Evolutionary conservation across 2,329 filamentous ascomycete species (phyloP), one percentile per base, ranked within the genome.

Genomic region (Phoma sp.): DNA sequence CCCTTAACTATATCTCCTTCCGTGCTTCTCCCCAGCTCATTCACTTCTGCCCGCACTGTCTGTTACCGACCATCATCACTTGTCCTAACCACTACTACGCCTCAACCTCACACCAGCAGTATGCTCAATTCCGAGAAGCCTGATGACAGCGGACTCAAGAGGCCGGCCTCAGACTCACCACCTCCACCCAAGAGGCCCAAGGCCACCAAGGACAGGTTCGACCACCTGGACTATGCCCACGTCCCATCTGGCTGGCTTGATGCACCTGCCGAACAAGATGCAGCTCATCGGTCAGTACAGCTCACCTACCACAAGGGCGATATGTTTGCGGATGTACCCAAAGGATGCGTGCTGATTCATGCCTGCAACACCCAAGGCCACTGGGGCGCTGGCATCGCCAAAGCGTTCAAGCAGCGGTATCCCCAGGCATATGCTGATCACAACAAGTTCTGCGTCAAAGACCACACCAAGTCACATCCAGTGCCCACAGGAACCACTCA

Each of bases 341-440:
- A 77, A 28, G 70, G 76, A 46, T 74, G 78, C 18, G 75, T 83
- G 14, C 71, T 87, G 14, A 78, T 86, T 52, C 84, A 87, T 67
- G 83, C 84, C 11, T 87, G 84, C 72, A 87, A 87, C 67, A 80
- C 79, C 43, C 71, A 78, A 56, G 85, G 84, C 5, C 65, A 64
- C 12, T 87, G 85, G 85, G 83, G 83, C 38, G 77, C 76, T 3
- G 85, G 85, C n/a, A 84, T 87, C 47, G 85, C 84, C 2, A 59
- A 64, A 28, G 74, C 71, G 0, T 86, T 87, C 71, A 78, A 75
- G 18, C 53, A 69, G 4, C 69, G 69, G 18, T 87, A 84, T 53
- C 83, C 83, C 0, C 62, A 68, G 1, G 84, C 84, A 1, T 84
- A 76, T 71, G 54, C 68, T 2, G 60, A 75, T 18, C 84, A 87